Evolutionary conservation across 2,329 filamentous ascomycete genomes (phyloP), one percentile per base, ranked within the genome.

Genomic region (Fusarium brachygibbosum): DNA sequence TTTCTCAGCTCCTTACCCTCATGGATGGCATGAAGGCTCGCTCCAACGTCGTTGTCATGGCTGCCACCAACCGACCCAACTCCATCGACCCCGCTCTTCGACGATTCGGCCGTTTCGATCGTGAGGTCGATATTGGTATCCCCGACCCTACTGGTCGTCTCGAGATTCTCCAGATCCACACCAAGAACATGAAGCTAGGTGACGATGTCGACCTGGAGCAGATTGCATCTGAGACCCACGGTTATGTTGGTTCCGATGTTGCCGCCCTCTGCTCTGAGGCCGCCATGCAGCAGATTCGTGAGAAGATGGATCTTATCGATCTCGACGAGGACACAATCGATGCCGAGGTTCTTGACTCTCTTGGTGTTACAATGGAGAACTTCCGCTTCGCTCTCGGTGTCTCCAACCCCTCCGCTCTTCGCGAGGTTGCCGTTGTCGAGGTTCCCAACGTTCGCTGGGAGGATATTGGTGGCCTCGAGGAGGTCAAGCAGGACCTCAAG

Each of bases 1-100:
- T 99, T 44, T 98, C 96, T 54, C 96, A 98, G 86, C 90, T 99
- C 34, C 82, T 89, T 91, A 98, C 96, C 17, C 91, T 98, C 80
- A 98, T 98, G 96, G 96, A 99, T 82, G 96, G 96, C 79, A 98
- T 99, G 96, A 98, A 98, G 90, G 93, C 96, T 70, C 94, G 96
- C 70, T 97, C 94, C 79, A 98, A 98, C 82, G 92, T 99, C 42
- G 95, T 98, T 32, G 96, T 99, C 77, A 98, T 99, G 96, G 96
- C 96, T 58, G 96, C 96, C 76, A 99, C 96, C 75, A 99, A 99
- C 88, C 90, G 96, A 72, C 96, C 96, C 75, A 98, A 98, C 88
- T 98, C 96, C 4, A 98, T 99, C 79, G 96, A 99, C 76, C 96
- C 96, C 69, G 96, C 96, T 62, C 92, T 99, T 61, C 93, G 95